These are phyloP conservation scores for Cotoneaster glaucophyllus DNA, from an alignment of 306 rosid genomes.

Conservation along the genomic window DNA sequence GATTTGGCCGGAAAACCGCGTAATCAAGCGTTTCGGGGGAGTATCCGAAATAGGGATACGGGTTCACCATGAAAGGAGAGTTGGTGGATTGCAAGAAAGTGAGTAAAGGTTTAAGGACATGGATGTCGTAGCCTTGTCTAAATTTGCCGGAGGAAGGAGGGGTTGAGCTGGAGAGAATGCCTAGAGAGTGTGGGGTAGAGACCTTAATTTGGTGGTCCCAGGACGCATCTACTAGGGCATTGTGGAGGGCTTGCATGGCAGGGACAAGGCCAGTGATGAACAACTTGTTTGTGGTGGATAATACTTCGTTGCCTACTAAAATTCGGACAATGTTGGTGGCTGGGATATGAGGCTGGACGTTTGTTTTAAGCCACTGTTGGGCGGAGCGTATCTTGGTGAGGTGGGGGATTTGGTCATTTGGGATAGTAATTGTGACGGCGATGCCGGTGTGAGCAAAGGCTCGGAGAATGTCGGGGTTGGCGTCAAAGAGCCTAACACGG, in stretches of 20 bases:
- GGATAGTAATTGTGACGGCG: constrained; percentile 44
- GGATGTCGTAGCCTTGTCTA: constrained; percentile 75
- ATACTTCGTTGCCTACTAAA: constrained; percentile 57
- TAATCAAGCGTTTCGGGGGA: constrained; percentile 42
- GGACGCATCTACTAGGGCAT: constrained; percentile 45
- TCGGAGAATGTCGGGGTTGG: constrained; percentile 39
- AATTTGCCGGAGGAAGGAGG: constrained; percentile 77
- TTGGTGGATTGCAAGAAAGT: constrained; percentile 46
- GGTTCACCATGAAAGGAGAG: constrained; percentile 70
- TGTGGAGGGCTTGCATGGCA: constrained; percentile 56
- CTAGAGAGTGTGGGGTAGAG: constrained; percentile 71
- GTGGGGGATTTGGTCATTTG: constrained; percentile 54
- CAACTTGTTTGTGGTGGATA: constrained; percentile 53
- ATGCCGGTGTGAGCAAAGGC: constrained; percentile 56
- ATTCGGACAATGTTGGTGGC: constrained; percentile 48
- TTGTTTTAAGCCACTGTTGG: constrained; percentile 48
- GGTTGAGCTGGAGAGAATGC: constrained; percentile 53
- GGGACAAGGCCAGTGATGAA: constrained; percentile 54
- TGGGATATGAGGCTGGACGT: constrained; percentile 52
- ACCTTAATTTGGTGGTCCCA: constrained; percentile 42
- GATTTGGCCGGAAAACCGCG: constrained; percentile 46
- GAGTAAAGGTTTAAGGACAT: constrained; percentile 59
- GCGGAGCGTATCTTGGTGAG: constrained; percentile 43
- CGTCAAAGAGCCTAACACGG: constrained; percentile 48
- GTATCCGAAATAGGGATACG: constrained; percentile 60